Evolutionary conservation across 208 protist genomes (phyloP).

Genomic region (Phytomonas francai): DNA sequence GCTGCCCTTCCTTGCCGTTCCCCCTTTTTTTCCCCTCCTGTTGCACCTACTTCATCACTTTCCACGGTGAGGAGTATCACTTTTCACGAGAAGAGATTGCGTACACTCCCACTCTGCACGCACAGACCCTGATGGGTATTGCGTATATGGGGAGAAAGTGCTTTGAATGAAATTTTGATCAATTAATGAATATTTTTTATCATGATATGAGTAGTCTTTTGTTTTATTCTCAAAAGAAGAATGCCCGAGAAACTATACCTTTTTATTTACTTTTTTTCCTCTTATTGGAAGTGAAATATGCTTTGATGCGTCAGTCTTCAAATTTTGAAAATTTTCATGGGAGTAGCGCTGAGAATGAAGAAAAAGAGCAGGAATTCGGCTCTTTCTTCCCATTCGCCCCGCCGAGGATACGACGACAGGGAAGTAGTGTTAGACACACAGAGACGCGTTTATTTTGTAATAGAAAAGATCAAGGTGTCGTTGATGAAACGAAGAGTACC

Average conservation of each 20-base stretch:
- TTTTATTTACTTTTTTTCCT: neutral
- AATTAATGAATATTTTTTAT: neutral
- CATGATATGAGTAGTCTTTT: neutral
- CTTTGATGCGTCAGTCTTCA: neutral
- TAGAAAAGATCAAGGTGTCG: neutral
- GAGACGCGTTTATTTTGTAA: constrained; percentile 3
- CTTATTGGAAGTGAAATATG: neutral
- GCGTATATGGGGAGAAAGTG: neutral
- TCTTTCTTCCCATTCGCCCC: neutral
- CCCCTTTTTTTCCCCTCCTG: neutral
- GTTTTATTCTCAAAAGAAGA: neutral
- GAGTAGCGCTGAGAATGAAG: neutral
- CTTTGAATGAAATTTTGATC: neutral
- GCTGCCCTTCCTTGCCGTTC: neutral
- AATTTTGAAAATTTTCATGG: neutral
- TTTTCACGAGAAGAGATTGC: neutral
- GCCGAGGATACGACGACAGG: neutral
- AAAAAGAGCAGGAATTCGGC: neutral
- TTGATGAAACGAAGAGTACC: constrained; percentile 9
- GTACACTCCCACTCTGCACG: neutral
- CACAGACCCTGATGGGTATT: neutral
- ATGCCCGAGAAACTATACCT: neutral
- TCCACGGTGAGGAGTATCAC: neutral
- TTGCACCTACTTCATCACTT: neutral
- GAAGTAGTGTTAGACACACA: constrained; percentile 4